phyloP scores from a whole-genome alignment of 306 rosid genomes.

The Inga leiocalycina region DNA sequence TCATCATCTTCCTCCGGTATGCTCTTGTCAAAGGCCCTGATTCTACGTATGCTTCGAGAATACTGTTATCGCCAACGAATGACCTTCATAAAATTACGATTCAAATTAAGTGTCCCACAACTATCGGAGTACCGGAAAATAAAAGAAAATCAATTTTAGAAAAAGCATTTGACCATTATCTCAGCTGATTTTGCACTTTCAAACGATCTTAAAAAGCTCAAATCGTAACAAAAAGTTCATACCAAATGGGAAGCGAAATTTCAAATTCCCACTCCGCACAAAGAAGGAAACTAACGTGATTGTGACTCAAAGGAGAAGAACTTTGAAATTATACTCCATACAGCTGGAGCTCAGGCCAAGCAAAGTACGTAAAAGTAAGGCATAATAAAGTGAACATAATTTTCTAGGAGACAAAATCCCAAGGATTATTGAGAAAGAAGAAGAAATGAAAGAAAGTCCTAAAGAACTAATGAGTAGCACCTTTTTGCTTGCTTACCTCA shows the following conservation, averaged over 20 bases:
- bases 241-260: neutral
- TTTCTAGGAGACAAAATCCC: neutral
- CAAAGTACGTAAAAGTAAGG: neutral
- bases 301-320: conserved; percentile 1
- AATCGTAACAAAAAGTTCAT: neutral
- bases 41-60: neutral
- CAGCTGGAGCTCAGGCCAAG: neutral
- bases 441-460: neutral
- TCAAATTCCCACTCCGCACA: neutral
- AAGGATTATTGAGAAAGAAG: neutral
- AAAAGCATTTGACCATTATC: neutral
- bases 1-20: conserved; percentile 51
- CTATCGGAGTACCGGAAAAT: neutral
- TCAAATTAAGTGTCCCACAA: neutral
- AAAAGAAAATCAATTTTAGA: neutral
- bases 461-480: conserved; percentile 2
- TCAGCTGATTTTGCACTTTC: neutral
- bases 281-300: conserved; percentile 23
- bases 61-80: conserved; percentile 1
- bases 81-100: conserved; percentile 33
- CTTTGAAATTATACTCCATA: conserved; percentile 11
- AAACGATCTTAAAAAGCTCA: neutral
- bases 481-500: neutral
- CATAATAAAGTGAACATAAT: neutral
- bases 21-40: conserved; percentile 19